Evolutionary conservation across 176 grass and related monocot species (phyloP).

Genomic region (Carex pumila): DNA sequence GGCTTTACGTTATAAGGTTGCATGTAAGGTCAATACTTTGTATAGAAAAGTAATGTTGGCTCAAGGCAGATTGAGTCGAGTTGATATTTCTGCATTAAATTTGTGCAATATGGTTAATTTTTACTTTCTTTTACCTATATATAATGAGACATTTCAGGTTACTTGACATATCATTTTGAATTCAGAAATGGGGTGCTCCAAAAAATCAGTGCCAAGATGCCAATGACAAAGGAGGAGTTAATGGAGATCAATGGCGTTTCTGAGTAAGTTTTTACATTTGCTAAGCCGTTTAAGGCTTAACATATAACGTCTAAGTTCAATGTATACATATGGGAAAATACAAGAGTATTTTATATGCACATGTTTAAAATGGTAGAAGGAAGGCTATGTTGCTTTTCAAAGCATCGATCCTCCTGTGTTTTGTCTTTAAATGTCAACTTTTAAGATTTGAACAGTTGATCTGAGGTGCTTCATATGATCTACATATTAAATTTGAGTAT

Average conservation of each 20-base stretch:
- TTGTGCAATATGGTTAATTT: not conserved
- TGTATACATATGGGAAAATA: not conserved
- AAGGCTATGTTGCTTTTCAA: not conserved
- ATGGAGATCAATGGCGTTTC: slow-evolving; percentile 76
- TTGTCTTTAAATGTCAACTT: not conserved
- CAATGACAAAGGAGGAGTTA: slow-evolving; percentile 84
- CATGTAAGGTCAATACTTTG: not conserved
- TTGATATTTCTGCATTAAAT: not conserved
- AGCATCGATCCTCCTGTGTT: not conserved
- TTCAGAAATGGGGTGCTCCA: slow-evolving; percentile 65
- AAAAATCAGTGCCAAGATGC: slow-evolving; percentile 56
- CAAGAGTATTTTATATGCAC: not conserved
- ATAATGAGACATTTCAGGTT: not conserved
- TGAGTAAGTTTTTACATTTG: slow-evolving; percentile 48
- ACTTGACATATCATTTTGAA: slow-evolving; percentile 7
- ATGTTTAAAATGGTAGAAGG: not conserved
- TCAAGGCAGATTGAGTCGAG: not conserved
- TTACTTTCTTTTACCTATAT: not conserved
- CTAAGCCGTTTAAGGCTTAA: not conserved
- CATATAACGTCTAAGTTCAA: not conserved
- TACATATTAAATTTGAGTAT: not conserved
- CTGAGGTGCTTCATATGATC: not conserved
- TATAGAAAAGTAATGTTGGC: not conserved
- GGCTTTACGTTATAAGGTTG: not conserved
- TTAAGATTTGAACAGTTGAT: not conserved